Percentiles rank a stretch among this genome's conserved stretches.
Evolutionary conservation across 1,284 basidiomycete species (phyloP).

Genomic region (Tetrapyrgos nigripes): DNA sequence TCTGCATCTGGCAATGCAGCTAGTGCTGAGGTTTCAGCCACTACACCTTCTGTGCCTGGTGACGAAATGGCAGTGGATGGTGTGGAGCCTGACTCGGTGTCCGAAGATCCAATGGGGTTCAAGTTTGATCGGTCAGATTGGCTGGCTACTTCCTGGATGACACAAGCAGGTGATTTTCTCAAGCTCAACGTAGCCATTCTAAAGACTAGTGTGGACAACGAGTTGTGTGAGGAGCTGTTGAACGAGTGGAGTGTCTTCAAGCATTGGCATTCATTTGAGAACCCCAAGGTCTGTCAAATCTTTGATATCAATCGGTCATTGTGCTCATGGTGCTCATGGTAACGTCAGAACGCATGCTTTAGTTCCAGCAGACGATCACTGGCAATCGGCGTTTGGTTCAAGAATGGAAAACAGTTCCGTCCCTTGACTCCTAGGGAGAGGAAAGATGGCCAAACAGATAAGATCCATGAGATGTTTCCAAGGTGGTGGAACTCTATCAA

Average conservation of each 20-base stretch:
- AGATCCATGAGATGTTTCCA: not conserved
- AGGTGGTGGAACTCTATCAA: not conserved
- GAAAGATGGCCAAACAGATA: not conserved
- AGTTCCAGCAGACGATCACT: not conserved
- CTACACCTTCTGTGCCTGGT: too few relatives aligned
- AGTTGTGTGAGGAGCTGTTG: not conserved
- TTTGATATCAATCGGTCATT: not conserved
- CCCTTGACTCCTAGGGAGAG: not conserved
- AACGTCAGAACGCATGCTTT: not conserved
- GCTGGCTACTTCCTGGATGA: not conserved
- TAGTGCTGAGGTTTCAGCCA: too few relatives aligned
- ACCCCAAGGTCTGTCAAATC: not conserved
- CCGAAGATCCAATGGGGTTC: too few relatives aligned
- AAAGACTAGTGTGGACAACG: too few relatives aligned
- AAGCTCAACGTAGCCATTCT: not conserved
- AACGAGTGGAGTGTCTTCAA: not conserved
- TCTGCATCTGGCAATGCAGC: too few relatives aligned
- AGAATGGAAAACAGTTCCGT: not conserved
- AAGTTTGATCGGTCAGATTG: not conserved
- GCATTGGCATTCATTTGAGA: not conserved
- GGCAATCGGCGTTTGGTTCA: not conserved
- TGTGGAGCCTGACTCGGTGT: too few relatives aligned
- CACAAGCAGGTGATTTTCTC: not conserved
- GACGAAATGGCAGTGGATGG: too few relatives aligned
- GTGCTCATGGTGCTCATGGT: not conserved